These are phyloP conservation scores for Camellia lanceoleosa DNA, from an alignment of 148 eudicot species.

Conservation along the genomic window DNA sequence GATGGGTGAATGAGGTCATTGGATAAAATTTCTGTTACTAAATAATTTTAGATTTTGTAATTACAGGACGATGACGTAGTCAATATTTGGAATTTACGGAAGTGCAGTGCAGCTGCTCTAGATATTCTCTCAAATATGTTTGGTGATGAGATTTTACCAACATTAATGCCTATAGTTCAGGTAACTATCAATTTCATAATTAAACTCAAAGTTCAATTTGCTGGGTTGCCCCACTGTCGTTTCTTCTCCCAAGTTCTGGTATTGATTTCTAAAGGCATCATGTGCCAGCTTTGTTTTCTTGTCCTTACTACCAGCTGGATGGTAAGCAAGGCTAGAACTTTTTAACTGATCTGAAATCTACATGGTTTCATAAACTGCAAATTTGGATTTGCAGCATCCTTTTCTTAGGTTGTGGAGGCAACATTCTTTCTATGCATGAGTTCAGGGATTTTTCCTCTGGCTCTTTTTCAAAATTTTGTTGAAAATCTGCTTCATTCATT, in stretches of 20 bases:
- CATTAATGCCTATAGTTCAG: conserved; percentile 90
- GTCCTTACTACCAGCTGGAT: too few species aligned
- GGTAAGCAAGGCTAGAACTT: too few species aligned
- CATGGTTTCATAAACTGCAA: too few species aligned
- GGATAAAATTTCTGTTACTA: neutral
- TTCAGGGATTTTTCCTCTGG: too few species aligned
- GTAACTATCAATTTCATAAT: conserved; percentile 29
- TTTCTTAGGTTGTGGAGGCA: too few species aligned
- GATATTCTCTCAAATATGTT: conserved; percentile 91
- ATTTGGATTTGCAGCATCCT: too few species aligned
- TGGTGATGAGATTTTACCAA: conserved; percentile 85
- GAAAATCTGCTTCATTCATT: too few species aligned
- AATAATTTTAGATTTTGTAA: conserved; percentile 1
- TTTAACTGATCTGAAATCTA: too few species aligned
- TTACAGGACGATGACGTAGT: conserved; percentile 87
- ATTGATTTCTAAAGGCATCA: neutral
- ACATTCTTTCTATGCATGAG: too few species aligned
- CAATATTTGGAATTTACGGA: conserved; percentile 87
- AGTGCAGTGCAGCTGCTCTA: conserved; percentile 97
- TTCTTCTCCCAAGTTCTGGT: neutral
- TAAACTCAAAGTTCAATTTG: neutral
- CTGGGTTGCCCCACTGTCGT: neutral
- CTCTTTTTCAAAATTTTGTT: too few species aligned
- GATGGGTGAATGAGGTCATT: neutral
- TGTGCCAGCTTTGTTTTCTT: neutral